Evolutionary conservation across 2,329 filamentous ascomycete genomes (phyloP).

Genomic region (Fusarium neocosmosporiellum): DNA sequence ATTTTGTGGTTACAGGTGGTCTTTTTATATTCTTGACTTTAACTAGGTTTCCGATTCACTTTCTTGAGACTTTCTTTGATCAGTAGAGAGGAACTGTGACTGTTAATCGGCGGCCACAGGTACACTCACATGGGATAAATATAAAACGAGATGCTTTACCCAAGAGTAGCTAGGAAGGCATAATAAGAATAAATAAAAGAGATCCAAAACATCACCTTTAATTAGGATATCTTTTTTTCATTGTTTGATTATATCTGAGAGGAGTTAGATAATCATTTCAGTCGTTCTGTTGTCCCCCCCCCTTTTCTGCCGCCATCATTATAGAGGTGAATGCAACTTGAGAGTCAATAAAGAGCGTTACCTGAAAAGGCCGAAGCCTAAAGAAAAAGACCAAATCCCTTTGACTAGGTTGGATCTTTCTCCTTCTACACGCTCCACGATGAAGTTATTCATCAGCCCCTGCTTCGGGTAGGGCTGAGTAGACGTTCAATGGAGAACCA

Average conservation of each 20-base stretch:
- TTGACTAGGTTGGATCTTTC: neutral
- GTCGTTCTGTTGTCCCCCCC: neutral
- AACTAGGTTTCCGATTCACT: neutral
- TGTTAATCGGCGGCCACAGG: neutral
- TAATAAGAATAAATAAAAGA: neutral
- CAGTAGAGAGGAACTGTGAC: neutral
- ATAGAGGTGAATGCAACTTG: neutral
- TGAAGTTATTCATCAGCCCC: neutral
- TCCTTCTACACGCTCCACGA: neutral
- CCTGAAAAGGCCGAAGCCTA: neutral
- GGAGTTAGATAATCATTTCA: neutral
- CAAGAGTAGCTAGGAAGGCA: neutral
- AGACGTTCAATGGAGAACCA: neutral
- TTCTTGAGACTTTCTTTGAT: neutral
- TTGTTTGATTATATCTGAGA: neutral
- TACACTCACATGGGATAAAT: neutral
- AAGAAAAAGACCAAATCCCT: neutral
- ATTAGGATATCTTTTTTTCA: neutral
- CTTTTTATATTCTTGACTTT: neutral
- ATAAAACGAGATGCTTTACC: neutral
- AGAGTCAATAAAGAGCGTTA: neutral
- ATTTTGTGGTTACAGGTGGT: neutral
- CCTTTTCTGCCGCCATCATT: too few species aligned
- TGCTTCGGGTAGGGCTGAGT: neutral
- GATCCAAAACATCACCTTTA: neutral